Percentiles rank a stretch among this genome's conserved stretches.
Conservation (phyloP, 2,329 filamentous ascomycete genomes). For the Hypoxylon sp. region DNA sequence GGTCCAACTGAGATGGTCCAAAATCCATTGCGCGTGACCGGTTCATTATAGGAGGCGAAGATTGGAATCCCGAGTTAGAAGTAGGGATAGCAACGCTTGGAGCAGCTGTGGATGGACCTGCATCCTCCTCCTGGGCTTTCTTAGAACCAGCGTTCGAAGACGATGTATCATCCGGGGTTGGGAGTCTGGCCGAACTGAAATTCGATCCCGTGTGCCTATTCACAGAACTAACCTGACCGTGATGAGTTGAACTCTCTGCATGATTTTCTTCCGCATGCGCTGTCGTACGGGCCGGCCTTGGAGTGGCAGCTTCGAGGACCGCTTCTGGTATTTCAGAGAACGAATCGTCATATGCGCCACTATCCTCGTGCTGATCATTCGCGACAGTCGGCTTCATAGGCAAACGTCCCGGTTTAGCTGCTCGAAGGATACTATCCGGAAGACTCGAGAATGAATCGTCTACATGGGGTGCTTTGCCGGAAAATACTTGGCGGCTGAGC, state of each 20-base stretch:
- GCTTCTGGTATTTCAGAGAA: conserved; percentile 71
- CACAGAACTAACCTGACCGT: conserved; percentile 50
- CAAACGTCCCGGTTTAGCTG: conserved; percentile 53
- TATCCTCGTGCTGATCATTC: conserved; percentile 51
- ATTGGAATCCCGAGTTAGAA: conserved; percentile 52
- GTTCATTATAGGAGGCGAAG: conserved; percentile 55
- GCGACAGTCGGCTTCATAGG: conserved; percentile 44
- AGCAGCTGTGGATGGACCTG: conserved; percentile 24
- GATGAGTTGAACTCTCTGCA: conserved; percentile 28
- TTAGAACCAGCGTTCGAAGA: conserved; percentile 57
- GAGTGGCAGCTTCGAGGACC: conserved; percentile 66
- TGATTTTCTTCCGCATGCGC: conserved; percentile 23
- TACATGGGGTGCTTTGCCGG: conserved; percentile 52
- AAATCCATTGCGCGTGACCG: conserved; percentile 49
- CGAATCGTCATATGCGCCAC: conserved; percentile 66
- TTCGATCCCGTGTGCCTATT: conserved; percentile 57
- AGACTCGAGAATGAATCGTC: conserved; percentile 57
- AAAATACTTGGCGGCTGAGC: conserved; percentile 56
- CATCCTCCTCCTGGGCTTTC: conserved; percentile 49
- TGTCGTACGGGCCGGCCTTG: conserved; percentile 51
- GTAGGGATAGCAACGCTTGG: conserved; percentile 32
- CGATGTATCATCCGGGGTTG: conserved; percentile 67
- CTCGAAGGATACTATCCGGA: conserved; percentile 54
- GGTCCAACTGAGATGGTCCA: conserved; percentile 44
- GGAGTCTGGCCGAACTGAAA: conserved; percentile 60